phyloP scores from a whole-genome alignment of 164 flowering plant species.

The Magnolia officinalis region DNA sequence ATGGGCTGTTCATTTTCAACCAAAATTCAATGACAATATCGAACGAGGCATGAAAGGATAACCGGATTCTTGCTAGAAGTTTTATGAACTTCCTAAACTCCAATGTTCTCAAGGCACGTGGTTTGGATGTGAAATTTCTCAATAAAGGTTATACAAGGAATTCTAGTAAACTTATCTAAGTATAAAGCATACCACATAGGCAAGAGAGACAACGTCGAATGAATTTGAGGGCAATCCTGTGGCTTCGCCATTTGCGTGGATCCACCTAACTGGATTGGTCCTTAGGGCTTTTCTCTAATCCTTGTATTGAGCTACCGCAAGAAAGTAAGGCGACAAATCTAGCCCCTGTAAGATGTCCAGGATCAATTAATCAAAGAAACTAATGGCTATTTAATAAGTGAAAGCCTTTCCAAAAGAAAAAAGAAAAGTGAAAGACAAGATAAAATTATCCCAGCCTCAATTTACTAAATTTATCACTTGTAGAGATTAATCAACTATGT shows the following conservation, averaged over 20 bases:
- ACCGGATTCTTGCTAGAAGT: neutral
- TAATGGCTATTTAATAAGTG: neutral
- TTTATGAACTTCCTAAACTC: neutral
- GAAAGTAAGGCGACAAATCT: conserved; percentile 74
- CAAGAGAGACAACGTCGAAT: conserved; percentile 56
- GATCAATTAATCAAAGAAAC: neutral
- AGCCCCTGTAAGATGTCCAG: conserved; percentile 38
- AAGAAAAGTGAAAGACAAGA: neutral
- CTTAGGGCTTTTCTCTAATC: conserved; percentile 37
- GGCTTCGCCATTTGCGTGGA: conserved; percentile 69
- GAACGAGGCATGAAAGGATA: neutral
- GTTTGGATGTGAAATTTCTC: neutral
- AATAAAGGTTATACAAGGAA: neutral
- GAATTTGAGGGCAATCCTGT: conserved; percentile 65
- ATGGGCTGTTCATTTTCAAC: neutral
- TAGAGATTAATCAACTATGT: neutral
- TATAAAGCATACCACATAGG: conserved; percentile 48
- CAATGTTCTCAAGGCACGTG: neutral
- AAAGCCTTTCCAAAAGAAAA: neutral
- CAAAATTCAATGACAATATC: neutral
- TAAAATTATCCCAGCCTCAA: neutral
- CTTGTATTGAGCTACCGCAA: conserved; percentile 63
- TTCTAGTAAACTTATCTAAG: neutral
- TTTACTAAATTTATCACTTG: neutral
- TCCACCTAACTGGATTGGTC: conserved; percentile 43